phyloP scores from a whole-genome alignment of 1,284 basidiomycete species.

The Clitocybe nebularis region DNA sequence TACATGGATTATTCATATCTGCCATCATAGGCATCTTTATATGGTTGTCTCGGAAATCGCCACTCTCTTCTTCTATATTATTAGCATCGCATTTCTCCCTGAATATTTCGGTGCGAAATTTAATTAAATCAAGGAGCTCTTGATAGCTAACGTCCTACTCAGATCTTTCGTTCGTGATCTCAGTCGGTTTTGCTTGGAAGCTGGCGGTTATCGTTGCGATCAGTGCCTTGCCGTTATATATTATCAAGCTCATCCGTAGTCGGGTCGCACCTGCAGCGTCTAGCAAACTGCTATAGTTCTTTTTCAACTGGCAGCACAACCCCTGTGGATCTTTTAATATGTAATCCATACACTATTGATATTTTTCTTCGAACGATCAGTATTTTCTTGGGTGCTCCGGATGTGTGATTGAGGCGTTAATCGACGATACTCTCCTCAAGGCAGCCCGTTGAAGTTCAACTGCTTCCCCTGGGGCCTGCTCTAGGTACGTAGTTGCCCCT shows the following conservation, averaged over 20 bases:
- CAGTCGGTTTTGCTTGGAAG: constrained; percentile 90
- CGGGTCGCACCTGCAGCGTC: constrained; percentile 92
- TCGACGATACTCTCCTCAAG: too few species aligned
- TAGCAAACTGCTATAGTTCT: constrained; percentile 75
- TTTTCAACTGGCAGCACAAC: too few species aligned
- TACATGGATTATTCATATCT: constrained; percentile 1
- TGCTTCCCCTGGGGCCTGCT: too few species aligned
- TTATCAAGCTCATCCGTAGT: constrained; percentile 86
- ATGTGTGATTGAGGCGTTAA: too few species aligned
- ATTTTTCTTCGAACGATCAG: too few species aligned
- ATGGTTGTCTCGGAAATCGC: constrained; percentile 94
- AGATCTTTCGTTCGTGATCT: constrained; percentile 94
- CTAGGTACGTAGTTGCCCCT: too few species aligned
- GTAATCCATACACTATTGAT: constrained; percentile 9
- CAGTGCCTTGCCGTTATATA: constrained; percentile 87
- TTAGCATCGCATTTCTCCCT: constrained; percentile 91
- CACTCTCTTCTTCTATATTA: constrained; percentile 85
- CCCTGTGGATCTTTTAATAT: constrained; percentile 5
- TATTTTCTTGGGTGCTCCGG: too few species aligned
- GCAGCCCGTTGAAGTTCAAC: too few species aligned
- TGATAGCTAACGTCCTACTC: constrained; percentile 7
- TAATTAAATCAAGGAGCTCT: neutral
- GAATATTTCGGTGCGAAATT: constrained; percentile 88
- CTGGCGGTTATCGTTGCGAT: constrained; percentile 93
- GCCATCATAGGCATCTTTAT: constrained; percentile 78